phyloP scores from a whole-genome alignment of 2,329 filamentous ascomycete species.

The Aspergillus fijiensis region DNA sequence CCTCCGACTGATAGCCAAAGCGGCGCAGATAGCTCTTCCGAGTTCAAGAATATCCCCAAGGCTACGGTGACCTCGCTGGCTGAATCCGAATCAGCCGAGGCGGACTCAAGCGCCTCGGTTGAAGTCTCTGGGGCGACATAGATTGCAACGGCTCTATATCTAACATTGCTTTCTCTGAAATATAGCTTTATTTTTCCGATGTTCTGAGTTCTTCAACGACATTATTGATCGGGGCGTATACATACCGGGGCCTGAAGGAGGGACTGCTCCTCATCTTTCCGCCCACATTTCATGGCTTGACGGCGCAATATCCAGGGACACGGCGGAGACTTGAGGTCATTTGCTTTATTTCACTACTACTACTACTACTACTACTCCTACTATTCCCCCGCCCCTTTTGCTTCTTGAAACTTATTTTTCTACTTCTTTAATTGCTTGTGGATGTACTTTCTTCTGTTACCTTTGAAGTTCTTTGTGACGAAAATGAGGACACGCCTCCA shows the following conservation, averaged over 20 bases:
- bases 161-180: slow-evolving; percentile 25
- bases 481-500: slow-evolving; percentile 25
- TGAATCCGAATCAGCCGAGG: slow-evolving; percentile 30
- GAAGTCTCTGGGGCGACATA: slow-evolving; percentile 28
- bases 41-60: slow-evolving; percentile 35
- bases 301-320: slow-evolving; percentile 33
- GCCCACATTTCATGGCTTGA: slow-evolving; percentile 32
- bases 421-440: slow-evolving; percentile 15
- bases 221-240: slow-evolving; percentile 39
- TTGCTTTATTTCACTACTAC: slow-evolving; percentile 18
- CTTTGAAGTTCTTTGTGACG: slow-evolving; percentile 22
- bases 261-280: slow-evolving; percentile 22
- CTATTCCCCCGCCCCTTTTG: slow-evolving; percentile 11
- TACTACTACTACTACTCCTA: slow-evolving; percentile 11
- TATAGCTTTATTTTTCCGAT: slow-evolving; percentile 23
- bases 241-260: slow-evolving; percentile 37
- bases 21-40: slow-evolving; percentile 48
- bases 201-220: slow-evolving; percentile 24
- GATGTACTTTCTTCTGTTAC: slow-evolving; percentile 17
- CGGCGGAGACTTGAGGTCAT: slow-evolving; percentile 19
- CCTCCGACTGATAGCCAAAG: slow-evolving; percentile 70
- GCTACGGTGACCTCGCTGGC: slow-evolving; percentile 36
- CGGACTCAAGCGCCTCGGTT: slow-evolving; percentile 27
- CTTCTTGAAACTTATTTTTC: slow-evolving; percentile 14
- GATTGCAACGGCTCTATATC: slow-evolving; percentile 5